These are phyloP conservation scores for Lentinula lateritia DNA, from an alignment of 768 basidiomycete species.

Conservation along the genomic window DNA sequence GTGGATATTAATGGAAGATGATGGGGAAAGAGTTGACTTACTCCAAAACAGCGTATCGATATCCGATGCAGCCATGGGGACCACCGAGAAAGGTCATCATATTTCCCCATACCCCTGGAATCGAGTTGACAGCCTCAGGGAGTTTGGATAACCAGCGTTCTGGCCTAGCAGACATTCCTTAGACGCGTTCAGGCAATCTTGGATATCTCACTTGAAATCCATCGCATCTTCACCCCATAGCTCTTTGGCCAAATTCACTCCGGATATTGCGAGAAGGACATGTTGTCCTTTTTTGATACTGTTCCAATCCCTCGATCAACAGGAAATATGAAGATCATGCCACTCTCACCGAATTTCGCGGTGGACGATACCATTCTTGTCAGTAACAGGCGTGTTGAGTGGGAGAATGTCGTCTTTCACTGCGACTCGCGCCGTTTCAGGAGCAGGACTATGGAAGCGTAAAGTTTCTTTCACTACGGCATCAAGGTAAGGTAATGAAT, in stretches of 20 bases:
- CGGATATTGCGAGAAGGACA: conserved; percentile 43
- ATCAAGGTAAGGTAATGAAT: too few species aligned
- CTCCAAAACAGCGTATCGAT: conserved; percentile 39
- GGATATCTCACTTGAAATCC: conserved; percentile 49
- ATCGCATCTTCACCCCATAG: conserved; percentile 61
- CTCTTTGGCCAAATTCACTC: conserved; percentile 42
- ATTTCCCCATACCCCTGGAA: conserved; percentile 40
- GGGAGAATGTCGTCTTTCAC: conserved; percentile 36
- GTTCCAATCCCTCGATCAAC: conserved; percentile 20
- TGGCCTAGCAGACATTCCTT: conserved; percentile 33
- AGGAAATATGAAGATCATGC: conserved; percentile 23
- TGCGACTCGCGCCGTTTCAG: too few species aligned
- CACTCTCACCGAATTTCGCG: conserved; percentile 27
- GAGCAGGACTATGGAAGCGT: too few species aligned
- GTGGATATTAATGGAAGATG: too few species aligned
- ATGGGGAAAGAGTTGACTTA: conserved; percentile 15
- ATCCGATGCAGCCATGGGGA: conserved; percentile 43
- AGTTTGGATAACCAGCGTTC: conserved; percentile 49
- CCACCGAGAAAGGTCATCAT: conserved; percentile 40
- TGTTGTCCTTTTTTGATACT: conserved; percentile 41
- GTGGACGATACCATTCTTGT: conserved; percentile 13
- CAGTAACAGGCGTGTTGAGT: conserved; percentile 29
- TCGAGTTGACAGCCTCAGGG: conserved; percentile 33
- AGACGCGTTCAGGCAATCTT: neutral
- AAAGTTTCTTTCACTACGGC: too few species aligned